Percentiles rank a stretch among this genome's conserved stretches.
Conservation (phyloP, 768 basidiomycete species). For the Hygrocybe coccinea region DNA sequence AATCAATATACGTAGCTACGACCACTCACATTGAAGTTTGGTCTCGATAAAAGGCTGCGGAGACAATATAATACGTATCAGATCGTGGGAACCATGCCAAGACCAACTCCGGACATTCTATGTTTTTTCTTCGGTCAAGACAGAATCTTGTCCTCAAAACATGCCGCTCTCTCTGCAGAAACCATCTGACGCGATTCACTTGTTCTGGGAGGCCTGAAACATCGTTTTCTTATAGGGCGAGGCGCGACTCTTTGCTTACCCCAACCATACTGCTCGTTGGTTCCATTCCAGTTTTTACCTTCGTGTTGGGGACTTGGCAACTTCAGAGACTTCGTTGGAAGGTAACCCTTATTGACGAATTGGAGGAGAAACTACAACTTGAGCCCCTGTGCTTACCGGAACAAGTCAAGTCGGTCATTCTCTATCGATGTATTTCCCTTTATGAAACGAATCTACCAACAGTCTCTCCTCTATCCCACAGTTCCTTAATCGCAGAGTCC, state of each 20-base stretch:
- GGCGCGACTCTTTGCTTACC: slow-evolving; percentile 56
- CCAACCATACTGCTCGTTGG: slow-evolving; percentile 74
- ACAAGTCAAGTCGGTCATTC: slow-evolving; percentile 71
- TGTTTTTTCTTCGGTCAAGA: background rate
- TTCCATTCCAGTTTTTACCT: slow-evolving; percentile 85
- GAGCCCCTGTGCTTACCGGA: slow-evolving; percentile 75
- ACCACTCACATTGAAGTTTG: slow-evolving; percentile 5
- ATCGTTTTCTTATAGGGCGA: slow-evolving; percentile 50
- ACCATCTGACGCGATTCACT: slow-evolving; percentile 1
- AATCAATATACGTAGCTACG: background rate
- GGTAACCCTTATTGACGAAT: slow-evolving; percentile 84
- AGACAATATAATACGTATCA: background rate
- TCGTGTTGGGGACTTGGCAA: slow-evolving; percentile 91
- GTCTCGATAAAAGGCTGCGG: background rate
- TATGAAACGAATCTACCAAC: slow-evolving; percentile 17
- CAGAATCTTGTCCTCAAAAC: background rate
- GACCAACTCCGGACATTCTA: no score
- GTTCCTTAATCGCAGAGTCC: slow-evolving; percentile 83
- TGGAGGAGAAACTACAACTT: slow-evolving; percentile 82
- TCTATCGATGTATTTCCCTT: slow-evolving; percentile 13
- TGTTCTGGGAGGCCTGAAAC: slow-evolving; percentile 26
- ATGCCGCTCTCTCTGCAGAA: background rate
- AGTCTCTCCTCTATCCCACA: slow-evolving; percentile 75
- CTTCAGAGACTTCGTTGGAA: slow-evolving; percentile 93
- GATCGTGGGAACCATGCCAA: slow-evolving; percentile 10